Evolutionary conservation across 495 filamentous ascomycete species (phyloP), one percentile per base, ranked within the genome.

Genomic region (Bacidia gigantensis): DNA sequence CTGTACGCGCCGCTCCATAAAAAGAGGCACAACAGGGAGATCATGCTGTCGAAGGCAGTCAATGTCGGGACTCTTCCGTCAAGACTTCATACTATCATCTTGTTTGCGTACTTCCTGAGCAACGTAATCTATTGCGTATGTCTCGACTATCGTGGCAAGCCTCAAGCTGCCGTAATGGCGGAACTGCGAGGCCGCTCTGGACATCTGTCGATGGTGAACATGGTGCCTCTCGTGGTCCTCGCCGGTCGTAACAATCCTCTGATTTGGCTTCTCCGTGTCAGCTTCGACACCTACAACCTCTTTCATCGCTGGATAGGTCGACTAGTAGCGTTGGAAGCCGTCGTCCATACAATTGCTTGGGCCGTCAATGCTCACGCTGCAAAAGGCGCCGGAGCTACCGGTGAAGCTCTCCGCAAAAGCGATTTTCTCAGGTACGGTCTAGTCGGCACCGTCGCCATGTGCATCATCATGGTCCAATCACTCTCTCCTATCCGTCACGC

Each of bases 241-340:
- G 90, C 89, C 14, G 81, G 87, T 20, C 82, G 90, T 58, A 97
- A 97, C 70, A 97, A 95, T 63, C 87, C 87, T 14, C 69, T 96
- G n/a, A 95, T 95, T 55, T 63, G 71, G 3, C 65, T 94, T 12
- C 72, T 95, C 57, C 80, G 79, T 24, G 80, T 97, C 67, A 90
- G 86, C 64, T 98, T 95, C 67, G 93, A 98, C 69, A 95, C 89
- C 0, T 96, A 88, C 74, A 97, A 96, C 65, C 72, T 96, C 24
- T 68, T 97, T 25, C 92, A 98, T 65, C 82, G 92, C 35, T 98
- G 92, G 90, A 81, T 97, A 50, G 92, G 90, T 21, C 84, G 92
- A 18, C 81, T 95, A 21, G 79, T 93, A 5, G 80, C 85, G 18
- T 42, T 90, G 12, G 85, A 98, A 64, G 71, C 80, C 3, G 40